Percentiles rank a stretch among this genome's conserved stretches.
Evolutionary conservation across 2,329 filamentous ascomycete species (phyloP).

Genomic region (Basipetospora chlamydospora): DNA sequence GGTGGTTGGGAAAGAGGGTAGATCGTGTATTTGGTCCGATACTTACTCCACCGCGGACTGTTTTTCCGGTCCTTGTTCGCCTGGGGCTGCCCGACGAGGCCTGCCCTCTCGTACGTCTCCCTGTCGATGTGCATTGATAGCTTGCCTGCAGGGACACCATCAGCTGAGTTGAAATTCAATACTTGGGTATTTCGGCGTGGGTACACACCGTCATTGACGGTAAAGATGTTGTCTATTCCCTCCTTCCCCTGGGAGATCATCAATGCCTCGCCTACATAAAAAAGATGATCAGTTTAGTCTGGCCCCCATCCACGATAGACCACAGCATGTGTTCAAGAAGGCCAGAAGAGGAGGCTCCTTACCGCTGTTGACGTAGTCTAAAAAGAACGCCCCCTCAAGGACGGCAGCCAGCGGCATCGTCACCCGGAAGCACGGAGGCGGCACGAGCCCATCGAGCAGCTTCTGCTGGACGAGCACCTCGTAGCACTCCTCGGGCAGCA

Average conservation of each 20-base stretch:
- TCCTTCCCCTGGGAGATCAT: conserved; percentile 71
- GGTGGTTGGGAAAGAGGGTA: no score
- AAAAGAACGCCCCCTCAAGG: conserved; percentile 63
- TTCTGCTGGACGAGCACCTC: conserved; percentile 36
- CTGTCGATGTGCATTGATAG: conserved; percentile 68
- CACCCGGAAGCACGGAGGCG: conserved; percentile 48
- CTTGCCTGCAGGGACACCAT: conserved; percentile 31
- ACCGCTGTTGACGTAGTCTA: conserved; percentile 72
- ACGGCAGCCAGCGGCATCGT: conserved; percentile 60
- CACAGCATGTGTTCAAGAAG: no score
- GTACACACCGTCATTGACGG: conserved; percentile 50
- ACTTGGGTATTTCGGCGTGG: background rate
- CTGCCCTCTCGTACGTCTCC: conserved; percentile 68
- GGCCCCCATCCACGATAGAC: background rate
- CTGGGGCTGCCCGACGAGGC: conserved; percentile 58
- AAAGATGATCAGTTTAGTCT: background rate
- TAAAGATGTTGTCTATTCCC: conserved; percentile 58
- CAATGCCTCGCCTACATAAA: conserved; percentile 51
- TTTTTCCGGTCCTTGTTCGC: conserved; percentile 40
- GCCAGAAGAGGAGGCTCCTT: conserved; percentile 10
- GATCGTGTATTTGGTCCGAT: no score
- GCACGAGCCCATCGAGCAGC: conserved; percentile 23
- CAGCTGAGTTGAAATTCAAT: background rate
- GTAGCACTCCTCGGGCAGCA: conserved; percentile 54
- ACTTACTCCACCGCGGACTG: conserved; percentile 61